Percentiles rank a stretch among this genome's conserved stretches.
Evolutionary conservation across 257 asterid species (phyloP).

Genomic region (Oldenlandia corymbosa): DNA sequence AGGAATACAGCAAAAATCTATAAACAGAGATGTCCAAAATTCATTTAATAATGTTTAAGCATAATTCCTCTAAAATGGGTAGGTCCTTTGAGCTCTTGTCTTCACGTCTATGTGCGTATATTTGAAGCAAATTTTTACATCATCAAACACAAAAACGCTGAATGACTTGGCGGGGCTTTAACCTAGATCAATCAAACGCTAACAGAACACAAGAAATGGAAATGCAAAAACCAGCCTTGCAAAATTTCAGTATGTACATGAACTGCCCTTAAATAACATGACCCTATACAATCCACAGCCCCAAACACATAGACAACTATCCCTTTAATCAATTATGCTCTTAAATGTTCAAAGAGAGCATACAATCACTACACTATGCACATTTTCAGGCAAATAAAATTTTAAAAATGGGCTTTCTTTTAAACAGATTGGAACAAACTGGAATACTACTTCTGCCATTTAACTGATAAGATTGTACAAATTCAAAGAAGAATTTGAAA

Average conservation of each 20-base stretch:
- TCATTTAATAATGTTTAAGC: neutral
- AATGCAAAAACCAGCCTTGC: neutral
- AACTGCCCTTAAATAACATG: neutral
- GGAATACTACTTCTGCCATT: conserved; percentile 19
- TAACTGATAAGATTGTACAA: conserved; percentile 35
- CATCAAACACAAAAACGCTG: too few relatives aligned
- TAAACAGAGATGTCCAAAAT: too few relatives aligned
- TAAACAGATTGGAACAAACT: neutral
- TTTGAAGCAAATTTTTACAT: too few relatives aligned
- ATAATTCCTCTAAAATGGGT: neutral
- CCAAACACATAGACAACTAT: neutral
- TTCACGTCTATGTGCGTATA: too few relatives aligned
- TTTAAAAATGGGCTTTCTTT: too few relatives aligned
- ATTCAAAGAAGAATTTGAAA: conserved; percentile 20
- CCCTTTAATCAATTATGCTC: neutral
- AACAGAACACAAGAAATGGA: neutral
- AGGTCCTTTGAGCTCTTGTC: too few relatives aligned
- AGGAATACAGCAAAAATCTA: too few relatives aligned
- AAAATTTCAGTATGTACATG: neutral
- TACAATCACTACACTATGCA: neutral
- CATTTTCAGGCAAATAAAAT: neutral
- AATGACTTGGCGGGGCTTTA: too few relatives aligned
- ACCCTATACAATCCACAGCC: neutral
- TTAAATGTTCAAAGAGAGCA: neutral
- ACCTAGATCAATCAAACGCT: too few relatives aligned